Evolutionary conservation across 2,329 filamentous ascomycete genomes (phyloP).

Genomic region (Phyllosticta citribraziliensis): DNA sequence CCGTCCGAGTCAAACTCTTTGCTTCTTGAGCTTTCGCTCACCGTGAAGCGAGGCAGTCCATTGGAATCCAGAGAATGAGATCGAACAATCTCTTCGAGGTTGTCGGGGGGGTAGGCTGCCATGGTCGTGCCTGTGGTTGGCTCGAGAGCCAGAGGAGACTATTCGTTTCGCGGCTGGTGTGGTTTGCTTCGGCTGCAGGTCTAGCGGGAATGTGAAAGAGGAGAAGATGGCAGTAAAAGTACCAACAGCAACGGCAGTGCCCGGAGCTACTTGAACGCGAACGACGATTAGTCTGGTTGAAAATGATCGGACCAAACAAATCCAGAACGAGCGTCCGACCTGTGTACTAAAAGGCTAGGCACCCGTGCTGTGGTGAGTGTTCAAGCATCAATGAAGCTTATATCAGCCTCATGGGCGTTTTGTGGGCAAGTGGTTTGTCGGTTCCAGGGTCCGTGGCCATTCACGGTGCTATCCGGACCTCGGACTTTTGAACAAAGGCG

Average conservation of each 20-base stretch:
- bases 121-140: not conserved
- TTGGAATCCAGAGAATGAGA: not conserved
- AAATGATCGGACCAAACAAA: not conserved
- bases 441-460: not conserved
- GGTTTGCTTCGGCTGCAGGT: not conserved
- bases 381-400: not conserved
- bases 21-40: not conserved
- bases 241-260: not conserved
- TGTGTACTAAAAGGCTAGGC: not conserved
- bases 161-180: not conserved
- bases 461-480: not conserved
- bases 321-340: not conserved
- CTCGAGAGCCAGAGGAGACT: not conserved
- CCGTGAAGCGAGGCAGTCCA: not conserved
- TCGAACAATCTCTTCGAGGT: constrained; percentile 1
- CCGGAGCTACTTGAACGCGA: not conserved
- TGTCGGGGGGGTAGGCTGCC: not conserved
- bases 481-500: not conserved
- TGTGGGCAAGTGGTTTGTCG: not conserved
- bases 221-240: not conserved
- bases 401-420: not conserved
- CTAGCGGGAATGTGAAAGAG: not conserved
- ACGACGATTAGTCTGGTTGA: not conserved
- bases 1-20: constrained; percentile 3
- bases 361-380: not conserved